Evolutionary conservation across 2,329 filamentous ascomycete species (phyloP).

Genomic region (Arthrobotrys conoides): DNA sequence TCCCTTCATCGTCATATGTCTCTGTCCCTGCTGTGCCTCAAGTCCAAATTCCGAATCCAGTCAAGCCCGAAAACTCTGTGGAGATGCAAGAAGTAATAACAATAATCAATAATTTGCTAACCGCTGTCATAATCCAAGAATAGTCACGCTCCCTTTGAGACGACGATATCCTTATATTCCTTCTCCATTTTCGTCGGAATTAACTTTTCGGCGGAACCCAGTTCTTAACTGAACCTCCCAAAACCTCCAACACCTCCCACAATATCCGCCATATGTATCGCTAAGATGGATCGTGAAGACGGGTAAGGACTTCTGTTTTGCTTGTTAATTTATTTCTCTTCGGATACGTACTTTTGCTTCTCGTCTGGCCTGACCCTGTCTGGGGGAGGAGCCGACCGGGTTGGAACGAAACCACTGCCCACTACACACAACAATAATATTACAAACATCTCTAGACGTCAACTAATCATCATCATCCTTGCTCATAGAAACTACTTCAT

Average conservation of each 20-base stretch:
- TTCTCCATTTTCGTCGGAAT: constrained; percentile 47
- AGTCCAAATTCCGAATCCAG: background rate
- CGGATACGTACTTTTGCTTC: constrained; percentile 15
- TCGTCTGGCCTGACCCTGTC: background rate
- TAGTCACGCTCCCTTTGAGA: constrained; percentile 31
- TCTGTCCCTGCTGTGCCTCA: constrained; percentile 28
- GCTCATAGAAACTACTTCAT: constrained; percentile 72
- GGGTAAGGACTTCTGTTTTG: constrained; percentile 33
- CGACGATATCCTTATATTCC: constrained; percentile 10
- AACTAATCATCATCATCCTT: constrained; percentile 42
- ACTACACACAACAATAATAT: background rate
- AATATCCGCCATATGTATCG: constrained; percentile 55
- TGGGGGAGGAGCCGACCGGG: background rate
- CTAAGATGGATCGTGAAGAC: constrained; percentile 59
- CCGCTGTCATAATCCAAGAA: constrained; percentile 15
- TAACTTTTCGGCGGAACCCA: constrained; percentile 53
- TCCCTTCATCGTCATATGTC: constrained; percentile 25
- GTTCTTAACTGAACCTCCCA: constrained; percentile 1
- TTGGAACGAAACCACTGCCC: constrained; percentile 2
- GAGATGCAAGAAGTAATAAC: background rate
- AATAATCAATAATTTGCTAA: constrained; percentile 32
- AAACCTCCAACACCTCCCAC: constrained; percentile 3
- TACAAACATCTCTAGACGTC: background rate
- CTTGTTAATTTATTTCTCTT: background rate
- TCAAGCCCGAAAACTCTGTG: background rate